phyloP scores from a whole-genome alignment of 139 green algal genomes.

The Closterium sp. region DNA sequence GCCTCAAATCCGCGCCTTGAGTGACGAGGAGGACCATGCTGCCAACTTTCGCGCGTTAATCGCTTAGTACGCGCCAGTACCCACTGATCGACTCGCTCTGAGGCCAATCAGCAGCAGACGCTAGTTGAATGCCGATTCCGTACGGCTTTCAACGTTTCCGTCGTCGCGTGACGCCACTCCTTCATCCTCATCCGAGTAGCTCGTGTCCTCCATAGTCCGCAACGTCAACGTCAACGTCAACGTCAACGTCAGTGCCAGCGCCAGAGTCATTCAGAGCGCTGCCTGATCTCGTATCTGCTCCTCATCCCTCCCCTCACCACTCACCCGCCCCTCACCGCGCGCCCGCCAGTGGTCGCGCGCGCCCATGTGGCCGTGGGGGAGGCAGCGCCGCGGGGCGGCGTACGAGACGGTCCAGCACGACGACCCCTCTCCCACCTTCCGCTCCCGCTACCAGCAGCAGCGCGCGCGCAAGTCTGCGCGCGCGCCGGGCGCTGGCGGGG shows the following conservation, averaged over 20 bases:
- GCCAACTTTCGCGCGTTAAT: neutral
- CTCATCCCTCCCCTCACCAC: neutral
- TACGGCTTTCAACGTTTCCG: neutral
- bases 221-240: too few species aligned
- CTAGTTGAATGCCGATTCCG: neutral
- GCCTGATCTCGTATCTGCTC: neutral
- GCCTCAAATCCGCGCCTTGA: neutral
- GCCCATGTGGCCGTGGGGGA: neutral
- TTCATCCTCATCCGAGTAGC: neutral
- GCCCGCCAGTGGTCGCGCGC: too few species aligned
- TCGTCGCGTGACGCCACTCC: neutral
- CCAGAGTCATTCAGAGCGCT: too few species aligned
- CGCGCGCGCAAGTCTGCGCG: neutral
- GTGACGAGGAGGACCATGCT: neutral
- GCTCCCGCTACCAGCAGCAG: neutral
- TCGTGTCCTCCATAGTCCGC: neutral
- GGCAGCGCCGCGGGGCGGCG: neutral
- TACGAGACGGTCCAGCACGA: neutral
- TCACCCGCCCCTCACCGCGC: too few species aligned
- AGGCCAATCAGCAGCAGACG: neutral
- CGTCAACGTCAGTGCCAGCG: too few species aligned
- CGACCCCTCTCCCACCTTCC: neutral
- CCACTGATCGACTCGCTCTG: neutral
- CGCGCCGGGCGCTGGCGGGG: neutral
- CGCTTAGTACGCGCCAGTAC: neutral